Conservation (phyloP, 495 filamentous ascomycete species). For the Podospora bellae-mahoneyi region DNA sequence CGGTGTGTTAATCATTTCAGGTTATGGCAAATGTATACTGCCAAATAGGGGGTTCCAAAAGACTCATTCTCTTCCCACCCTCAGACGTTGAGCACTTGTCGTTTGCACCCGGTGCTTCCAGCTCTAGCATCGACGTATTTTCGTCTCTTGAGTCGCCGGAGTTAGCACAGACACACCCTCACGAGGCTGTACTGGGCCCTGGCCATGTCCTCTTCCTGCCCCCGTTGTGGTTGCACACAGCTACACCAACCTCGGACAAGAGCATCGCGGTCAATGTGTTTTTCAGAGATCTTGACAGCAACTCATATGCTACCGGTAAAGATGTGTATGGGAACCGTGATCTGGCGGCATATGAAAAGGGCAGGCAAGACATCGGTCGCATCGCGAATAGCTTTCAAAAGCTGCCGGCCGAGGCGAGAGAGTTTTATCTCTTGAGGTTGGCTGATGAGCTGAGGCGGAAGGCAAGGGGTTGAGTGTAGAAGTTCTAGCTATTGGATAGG, state of each 20-base stretch:
- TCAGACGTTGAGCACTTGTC: slow-evolving; percentile 64
- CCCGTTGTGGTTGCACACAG: slow-evolving; percentile 80
- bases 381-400: slow-evolving; percentile 65
- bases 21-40: slow-evolving; percentile 89
- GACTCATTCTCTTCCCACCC: slow-evolving; percentile 74
- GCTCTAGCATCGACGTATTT: slow-evolving; percentile 71
- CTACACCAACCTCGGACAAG: slow-evolving; percentile 56
- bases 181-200: slow-evolving; percentile 60
- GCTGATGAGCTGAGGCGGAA: slow-evolving; percentile 59
- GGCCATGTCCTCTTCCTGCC: slow-evolving; percentile 81
- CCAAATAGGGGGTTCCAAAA: slow-evolving; percentile 69
- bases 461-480: slow-evolving; percentile 21
- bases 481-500: slow-evolving; percentile 10
- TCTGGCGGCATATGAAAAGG: slow-evolving; percentile 78
- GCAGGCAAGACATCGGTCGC: slow-evolving; percentile 64
- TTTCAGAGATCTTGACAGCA: slow-evolving; percentile 65
- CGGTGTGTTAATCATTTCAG: slow-evolving; percentile 33
- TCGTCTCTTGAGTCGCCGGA: slow-evolving; percentile 31
- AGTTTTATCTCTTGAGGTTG: slow-evolving; percentile 73
- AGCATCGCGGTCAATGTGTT: slow-evolving; percentile 84
- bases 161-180: slow-evolving; percentile 57
- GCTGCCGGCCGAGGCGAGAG: slow-evolving; percentile 61
- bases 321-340: slow-evolving; percentile 91
- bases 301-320: slow-evolving; percentile 64
- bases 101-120: slow-evolving; percentile 74